phyloP scores from a whole-genome alignment of 257 asterid genomes.

The Nicotiana tomentosiformis region DNA sequence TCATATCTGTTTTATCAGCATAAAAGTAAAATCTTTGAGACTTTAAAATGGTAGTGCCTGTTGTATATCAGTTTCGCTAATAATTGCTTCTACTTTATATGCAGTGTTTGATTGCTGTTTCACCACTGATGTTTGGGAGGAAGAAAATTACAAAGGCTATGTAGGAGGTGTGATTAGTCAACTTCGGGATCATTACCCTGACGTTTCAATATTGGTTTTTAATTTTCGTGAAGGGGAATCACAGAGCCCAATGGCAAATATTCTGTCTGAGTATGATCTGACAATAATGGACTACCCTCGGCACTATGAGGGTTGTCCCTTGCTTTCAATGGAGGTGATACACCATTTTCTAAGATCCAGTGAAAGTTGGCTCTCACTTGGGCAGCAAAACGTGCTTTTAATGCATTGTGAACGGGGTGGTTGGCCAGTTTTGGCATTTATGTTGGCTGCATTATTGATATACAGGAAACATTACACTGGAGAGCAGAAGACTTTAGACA shows the following conservation, averaged over 20 bases:
- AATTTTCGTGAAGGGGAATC: slow-evolving; percentile 70
- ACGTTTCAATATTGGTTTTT: slow-evolving; percentile 75
- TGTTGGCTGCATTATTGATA: slow-evolving; percentile 78
- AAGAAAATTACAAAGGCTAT: slow-evolving; percentile 58
- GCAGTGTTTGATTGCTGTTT: slow-evolving; percentile 91
- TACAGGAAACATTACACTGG: slow-evolving; percentile 78
- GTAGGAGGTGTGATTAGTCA: slow-evolving; percentile 63
- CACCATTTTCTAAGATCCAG: slow-evolving; percentile 88
- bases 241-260: slow-evolving; percentile 62
- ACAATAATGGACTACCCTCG: slow-evolving; percentile 95
- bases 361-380: slow-evolving; percentile 97
- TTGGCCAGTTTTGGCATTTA: slow-evolving; percentile 95
- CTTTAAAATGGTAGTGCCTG: background rate
- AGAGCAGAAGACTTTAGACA: slow-evolving; percentile 83
- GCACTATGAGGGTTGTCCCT: slow-evolving; percentile 85
- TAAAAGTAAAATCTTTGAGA: background rate
- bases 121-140: slow-evolving; percentile 69
- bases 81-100: slow-evolving; percentile 11
- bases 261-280: slow-evolving; percentile 67
- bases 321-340: slow-evolving; percentile 91
- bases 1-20: background rate
- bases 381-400: slow-evolving; percentile 79
- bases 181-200: slow-evolving; percentile 71
- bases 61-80: background rate
- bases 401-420: slow-evolving; percentile 95